Base-by-base conservation (phyloP, 2,329 filamentous ascomycete species). In the Taxawa tesnikishii region DNA sequence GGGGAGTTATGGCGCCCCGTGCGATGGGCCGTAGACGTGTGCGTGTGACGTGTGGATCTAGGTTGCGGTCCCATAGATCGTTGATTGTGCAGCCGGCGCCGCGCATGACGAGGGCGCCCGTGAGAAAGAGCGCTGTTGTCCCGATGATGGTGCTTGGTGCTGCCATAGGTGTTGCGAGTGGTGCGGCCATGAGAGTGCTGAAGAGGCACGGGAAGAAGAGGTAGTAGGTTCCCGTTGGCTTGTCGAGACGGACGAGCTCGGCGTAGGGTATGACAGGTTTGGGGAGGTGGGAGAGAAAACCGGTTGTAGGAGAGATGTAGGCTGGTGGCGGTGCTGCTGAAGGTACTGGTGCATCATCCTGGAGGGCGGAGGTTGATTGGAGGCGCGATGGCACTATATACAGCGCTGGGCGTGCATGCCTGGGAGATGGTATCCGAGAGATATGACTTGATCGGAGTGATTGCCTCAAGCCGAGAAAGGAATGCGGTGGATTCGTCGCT, bases 71-170 rank as follows among this genome's bases (percentile, higher is more conserved):
- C 80, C 83, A 87, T 31, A 92, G 73, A 52, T 94, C 85, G 52
- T 93, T 93, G 59, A 92, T 84, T 12, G 80, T 80, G 55, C 85
- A 93, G 31, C 83, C 83, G 13, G 83, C 83, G 29, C 85, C 81
- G 38, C 85, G 79, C 81, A 93, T 90, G 43, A 93, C 70, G 27
- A 92, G 53, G 3, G 83, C 80, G 31, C 83, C 84, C 2, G 73
- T 65, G 46, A 80, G 71, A 59, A 92, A 90, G 29, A 90, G 68
- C 3, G 51, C 48, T 2, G 70, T 68, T 0, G 78, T 84, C 29
- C 73, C 68, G 17, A 79, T 43, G 12, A 83, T 73, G 9, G 75
- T 63, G 4, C 63, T 50, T 0, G 79, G 73, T 1, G 72, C 51
- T 3, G 75, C 59, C 44, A 77, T 67, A 0, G 80, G 79, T 2